phyloP scores from a whole-genome alignment of 306 rosid species.

The Urtica urens region DNA sequence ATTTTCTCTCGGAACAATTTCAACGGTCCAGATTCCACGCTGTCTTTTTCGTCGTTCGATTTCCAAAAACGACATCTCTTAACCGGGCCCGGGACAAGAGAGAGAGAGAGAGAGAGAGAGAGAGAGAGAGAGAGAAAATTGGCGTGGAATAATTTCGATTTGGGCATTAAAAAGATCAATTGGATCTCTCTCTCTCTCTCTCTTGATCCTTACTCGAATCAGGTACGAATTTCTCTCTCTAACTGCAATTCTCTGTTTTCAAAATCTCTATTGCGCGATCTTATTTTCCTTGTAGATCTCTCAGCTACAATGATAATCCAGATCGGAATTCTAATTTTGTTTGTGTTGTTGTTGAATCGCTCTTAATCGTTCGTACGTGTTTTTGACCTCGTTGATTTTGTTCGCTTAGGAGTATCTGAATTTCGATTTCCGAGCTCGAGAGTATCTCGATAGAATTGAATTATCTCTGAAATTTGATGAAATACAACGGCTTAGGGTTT shows the following conservation, averaged over 20 bases:
- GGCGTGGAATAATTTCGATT: neutral
- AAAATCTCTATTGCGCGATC: neutral
- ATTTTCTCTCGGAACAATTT: no score
- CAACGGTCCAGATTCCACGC: no score
- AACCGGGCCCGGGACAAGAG: no score
- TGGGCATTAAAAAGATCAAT: constrained; percentile 13
- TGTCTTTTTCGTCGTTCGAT: no score
- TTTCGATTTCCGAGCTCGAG: neutral
- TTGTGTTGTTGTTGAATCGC: neutral
- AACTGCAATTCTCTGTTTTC: constrained; percentile 1
- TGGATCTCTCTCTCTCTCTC: constrained; percentile 4
- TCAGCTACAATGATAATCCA: neutral
- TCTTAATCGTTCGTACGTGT: neutral
- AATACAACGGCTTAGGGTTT: constrained; percentile 11
- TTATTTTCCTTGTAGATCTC: neutral
- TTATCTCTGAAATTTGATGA: neutral
- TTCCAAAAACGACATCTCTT: no score
- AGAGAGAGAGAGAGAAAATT: constrained; percentile 6
- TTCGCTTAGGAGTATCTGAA: neutral
- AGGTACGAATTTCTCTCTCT: constrained; percentile 2
- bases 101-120: no score
- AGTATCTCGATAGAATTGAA: neutral
- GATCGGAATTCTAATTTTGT: neutral
- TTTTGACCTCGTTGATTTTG: neutral
- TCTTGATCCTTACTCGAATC: constrained; percentile 2